Evolutionary conservation across 192 early-diverging fungal species (phyloP), one percentile per base, ranked within the genome.

Genomic region (Mortierella alpina): DNA sequence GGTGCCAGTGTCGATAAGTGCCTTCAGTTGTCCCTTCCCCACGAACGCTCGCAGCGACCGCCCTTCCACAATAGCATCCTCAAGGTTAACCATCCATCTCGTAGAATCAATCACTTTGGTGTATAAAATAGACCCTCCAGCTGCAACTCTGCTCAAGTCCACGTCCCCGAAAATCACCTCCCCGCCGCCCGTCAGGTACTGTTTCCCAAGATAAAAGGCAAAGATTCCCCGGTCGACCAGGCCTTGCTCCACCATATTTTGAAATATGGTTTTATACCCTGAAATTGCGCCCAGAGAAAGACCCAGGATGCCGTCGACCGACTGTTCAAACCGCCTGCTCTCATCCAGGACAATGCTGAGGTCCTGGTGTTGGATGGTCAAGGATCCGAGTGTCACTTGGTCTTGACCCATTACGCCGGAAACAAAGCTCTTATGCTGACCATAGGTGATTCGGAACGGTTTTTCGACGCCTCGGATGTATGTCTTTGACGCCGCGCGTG

Each of bases 241-340:
- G 41, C 72, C 73, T 66, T 91, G 88, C 7, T 73, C 82, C 61
- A 89, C 82, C 60, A 91, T 84, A 62, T 89, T 89, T 59, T 90
- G 85, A 57, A 92, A 80, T 14, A 89, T 86, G 0, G 84, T 88
- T 72, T 72, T 80, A 7, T 76, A 68, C 17, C 70, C 61, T 2
- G 84, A 72, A 10, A 88, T 62, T 0, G 52, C 63, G n/a, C 90
- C 84, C 82, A 89, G 90, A 10, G 88, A 85, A 10, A 93, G 84
- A 40, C 92, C 92, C 22, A 91, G 70, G 39, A 93, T 82, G 4
- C 92, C 90, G 49, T 91, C 90, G 39, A 90, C 85, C 6, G 78
- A 83, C 51, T 90, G 90, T 18, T 81, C 75, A 72, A 91, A 91
- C 8, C 85, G 84, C 48, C 91, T 89, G 48, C 87, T 76, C 20